Percentiles rank a stretch among this genome's conserved stretches.
Evolutionary conservation across 495 filamentous ascomycete species (phyloP).

Genomic region (Elaphomyces granulatus): DNA sequence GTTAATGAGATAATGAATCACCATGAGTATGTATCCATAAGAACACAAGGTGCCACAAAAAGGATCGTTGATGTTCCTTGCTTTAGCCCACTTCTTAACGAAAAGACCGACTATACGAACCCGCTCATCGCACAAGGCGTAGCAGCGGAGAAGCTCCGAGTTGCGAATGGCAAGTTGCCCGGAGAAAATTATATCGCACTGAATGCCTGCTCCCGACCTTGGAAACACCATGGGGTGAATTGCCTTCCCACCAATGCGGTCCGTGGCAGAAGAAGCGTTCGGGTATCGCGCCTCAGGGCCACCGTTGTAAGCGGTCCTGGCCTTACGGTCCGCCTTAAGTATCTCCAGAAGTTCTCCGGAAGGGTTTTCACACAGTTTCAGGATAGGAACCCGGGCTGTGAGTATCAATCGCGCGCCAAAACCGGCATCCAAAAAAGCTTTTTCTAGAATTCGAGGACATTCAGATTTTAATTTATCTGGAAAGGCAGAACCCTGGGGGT

Average conservation of each 20-base stretch:
- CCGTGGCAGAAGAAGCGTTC: not conserved
- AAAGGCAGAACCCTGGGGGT: too few relatives aligned
- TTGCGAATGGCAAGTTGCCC: slow-evolving; percentile 67
- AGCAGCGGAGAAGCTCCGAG: slow-evolving; percentile 61
- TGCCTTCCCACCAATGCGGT: not conserved
- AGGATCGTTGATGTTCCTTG: slow-evolving; percentile 63
- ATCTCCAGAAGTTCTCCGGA: slow-evolving; percentile 32
- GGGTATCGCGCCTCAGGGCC: slow-evolving; percentile 3
- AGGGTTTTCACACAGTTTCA: slow-evolving; percentile 64
- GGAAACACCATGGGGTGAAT: slow-evolving; percentile 43
- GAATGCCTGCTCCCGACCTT: slow-evolving; percentile 51
- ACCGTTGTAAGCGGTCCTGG: too few relatives aligned
- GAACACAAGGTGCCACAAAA: slow-evolving; percentile 70
- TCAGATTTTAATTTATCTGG: slow-evolving; percentile 25
- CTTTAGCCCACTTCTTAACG: slow-evolving; percentile 72
- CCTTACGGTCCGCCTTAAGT: slow-evolving; percentile 41
- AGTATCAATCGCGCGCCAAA: slow-evolving; percentile 56
- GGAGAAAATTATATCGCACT: slow-evolving; percentile 77
- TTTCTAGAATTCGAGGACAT: slow-evolving; percentile 52
- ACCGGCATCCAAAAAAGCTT: slow-evolving; percentile 49
- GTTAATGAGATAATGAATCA: slow-evolving; percentile 80
- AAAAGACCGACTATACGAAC: slow-evolving; percentile 65
- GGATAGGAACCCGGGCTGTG: slow-evolving; percentile 63
- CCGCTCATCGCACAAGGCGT: slow-evolving; percentile 56
- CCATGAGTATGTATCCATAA: slow-evolving; percentile 84